phyloP scores from a whole-genome alignment of 768 basidiomycete genomes.

The Saitozyma sp. region DNA sequence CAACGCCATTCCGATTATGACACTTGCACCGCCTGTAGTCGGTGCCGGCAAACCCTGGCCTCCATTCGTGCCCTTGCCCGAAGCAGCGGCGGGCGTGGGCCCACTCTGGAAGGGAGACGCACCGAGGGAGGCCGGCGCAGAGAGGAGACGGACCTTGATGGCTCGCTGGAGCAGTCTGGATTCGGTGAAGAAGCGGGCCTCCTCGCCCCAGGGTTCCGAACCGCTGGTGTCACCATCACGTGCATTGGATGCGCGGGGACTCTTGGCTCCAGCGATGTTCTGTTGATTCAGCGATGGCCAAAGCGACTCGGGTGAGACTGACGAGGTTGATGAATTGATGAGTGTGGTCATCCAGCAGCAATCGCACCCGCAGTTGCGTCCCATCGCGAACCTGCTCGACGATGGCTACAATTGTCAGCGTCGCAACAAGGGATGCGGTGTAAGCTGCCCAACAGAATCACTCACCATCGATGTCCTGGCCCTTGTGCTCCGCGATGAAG shows the following conservation, averaged over 20 bases:
- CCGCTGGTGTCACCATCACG: conserved; percentile 40
- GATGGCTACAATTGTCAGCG: conserved; percentile 60
- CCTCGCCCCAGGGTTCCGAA: conserved; percentile 80
- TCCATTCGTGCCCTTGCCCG: conserved; percentile 22
- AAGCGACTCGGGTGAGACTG: conserved; percentile 42
- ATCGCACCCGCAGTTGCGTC: conserved; percentile 79
- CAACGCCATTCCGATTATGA: conserved; percentile 78
- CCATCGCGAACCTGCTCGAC: conserved; percentile 95
- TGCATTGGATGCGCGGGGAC: conserved; percentile 43
- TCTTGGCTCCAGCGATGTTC: conserved; percentile 51
- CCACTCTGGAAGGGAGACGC: conserved; percentile 76
- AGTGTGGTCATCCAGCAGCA: conserved; percentile 81
- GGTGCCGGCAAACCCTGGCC: conserved; percentile 44
- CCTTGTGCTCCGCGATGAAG: conserved; percentile 88
- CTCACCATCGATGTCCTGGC: conserved; percentile 81
- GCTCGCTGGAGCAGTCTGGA: conserved; percentile 47
- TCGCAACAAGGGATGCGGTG: not conserved
- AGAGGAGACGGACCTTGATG: conserved; percentile 52
- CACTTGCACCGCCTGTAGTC: conserved; percentile 64
- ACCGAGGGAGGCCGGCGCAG: conserved; percentile 65
- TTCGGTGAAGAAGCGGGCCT: conserved; percentile 95
- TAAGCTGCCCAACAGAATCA: conserved; percentile 8
- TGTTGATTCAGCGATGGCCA: conserved; percentile 3
- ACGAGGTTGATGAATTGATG: conserved; percentile 85
- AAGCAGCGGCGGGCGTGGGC: conserved; percentile 73